phyloP scores from a whole-genome alignment of 2,329 filamentous ascomycete genomes.

The Anthostomella pinea region DNA sequence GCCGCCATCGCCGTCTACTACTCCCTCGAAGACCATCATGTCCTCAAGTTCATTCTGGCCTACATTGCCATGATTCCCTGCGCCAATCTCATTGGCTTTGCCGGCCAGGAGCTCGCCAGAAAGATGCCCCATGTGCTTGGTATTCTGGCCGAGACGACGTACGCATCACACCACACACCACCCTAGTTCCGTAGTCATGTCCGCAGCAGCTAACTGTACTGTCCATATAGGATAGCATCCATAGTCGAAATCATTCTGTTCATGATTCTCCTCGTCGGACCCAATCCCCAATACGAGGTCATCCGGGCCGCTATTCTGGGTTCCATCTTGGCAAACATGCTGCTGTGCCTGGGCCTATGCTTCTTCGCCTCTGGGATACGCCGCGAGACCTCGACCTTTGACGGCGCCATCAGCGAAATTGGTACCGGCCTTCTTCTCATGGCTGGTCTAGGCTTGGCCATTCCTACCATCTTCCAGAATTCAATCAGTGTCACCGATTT shows the following conservation, averaged over 20 bases:
- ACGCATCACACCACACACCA: conserved; percentile 32
- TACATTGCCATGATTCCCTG: conserved; percentile 77
- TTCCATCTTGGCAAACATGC: conserved; percentile 76
- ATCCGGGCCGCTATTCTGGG: conserved; percentile 82
- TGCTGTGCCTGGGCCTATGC: conserved; percentile 76
- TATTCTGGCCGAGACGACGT: conserved; percentile 59
- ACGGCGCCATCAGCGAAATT: conserved; percentile 73
- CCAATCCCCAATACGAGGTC: conserved; percentile 58
- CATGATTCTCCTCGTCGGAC: conserved; percentile 63
- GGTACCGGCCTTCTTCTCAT: conserved; percentile 75
- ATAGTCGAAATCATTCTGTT: conserved; percentile 82
- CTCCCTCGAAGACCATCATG: conserved; percentile 40
- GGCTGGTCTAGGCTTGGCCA: conserved; percentile 54
- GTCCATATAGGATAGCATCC: conserved; percentile 55
- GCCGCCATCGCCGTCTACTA: conserved; percentile 64
- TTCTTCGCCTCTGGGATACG: conserved; percentile 74
- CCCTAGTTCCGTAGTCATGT: conserved; percentile 6
- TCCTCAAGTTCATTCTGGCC: conserved; percentile 66
- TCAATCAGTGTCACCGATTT: conserved; percentile 35
- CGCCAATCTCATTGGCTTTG: conserved; percentile 73
- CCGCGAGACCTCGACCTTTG: conserved; percentile 68
- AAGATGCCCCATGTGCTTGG: conserved; percentile 74
- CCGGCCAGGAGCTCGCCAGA: conserved; percentile 66
- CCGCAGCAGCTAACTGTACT: conserved; percentile 5
- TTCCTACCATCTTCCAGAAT: conserved; percentile 56